These are phyloP conservation scores for Aspergillus olivimuriae DNA, from an alignment of 495 filamentous ascomycete genomes.

Conservation along the genomic window DNA sequence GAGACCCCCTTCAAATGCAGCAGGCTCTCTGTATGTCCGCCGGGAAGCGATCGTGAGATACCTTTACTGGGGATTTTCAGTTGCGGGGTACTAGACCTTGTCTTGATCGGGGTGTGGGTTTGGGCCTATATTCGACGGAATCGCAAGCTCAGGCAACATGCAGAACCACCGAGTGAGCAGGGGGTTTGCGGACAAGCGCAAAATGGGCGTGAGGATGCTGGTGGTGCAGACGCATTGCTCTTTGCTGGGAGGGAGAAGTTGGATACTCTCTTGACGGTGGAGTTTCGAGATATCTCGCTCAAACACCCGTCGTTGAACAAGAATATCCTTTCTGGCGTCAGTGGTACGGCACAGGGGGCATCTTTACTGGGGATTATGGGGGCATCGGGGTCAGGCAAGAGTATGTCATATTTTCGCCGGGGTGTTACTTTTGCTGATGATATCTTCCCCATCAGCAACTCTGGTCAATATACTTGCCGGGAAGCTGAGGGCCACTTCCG, in stretches of 20 bases:
- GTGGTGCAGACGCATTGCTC: background rate
- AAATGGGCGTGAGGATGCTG: background rate
- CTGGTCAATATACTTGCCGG: conserved; percentile 2
- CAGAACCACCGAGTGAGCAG: background rate
- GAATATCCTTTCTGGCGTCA: background rate
- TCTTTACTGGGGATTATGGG: conserved; percentile 1
- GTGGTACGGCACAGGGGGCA: background rate
- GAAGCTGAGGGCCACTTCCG: too few relatives aligned
- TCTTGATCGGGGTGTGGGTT: background rate
- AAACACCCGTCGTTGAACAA: background rate
- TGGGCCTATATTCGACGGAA: background rate
- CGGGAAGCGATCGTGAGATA: background rate
- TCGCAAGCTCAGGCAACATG: background rate
- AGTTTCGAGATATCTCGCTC: background rate
- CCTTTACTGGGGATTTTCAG: conserved; percentile 1
- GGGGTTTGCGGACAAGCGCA: too few relatives aligned
- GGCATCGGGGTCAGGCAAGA: conserved; percentile 2
- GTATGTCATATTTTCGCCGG: too few relatives aligned
- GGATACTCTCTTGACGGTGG: background rate
- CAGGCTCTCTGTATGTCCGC: background rate
- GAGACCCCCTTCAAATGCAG: background rate
- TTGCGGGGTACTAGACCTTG: background rate
- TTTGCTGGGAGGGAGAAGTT: too few relatives aligned
- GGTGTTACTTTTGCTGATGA: too few relatives aligned
- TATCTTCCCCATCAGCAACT: background rate